phyloP scores from a whole-genome alignment of 331 rosid species.

The Arachis monticola region DNA sequence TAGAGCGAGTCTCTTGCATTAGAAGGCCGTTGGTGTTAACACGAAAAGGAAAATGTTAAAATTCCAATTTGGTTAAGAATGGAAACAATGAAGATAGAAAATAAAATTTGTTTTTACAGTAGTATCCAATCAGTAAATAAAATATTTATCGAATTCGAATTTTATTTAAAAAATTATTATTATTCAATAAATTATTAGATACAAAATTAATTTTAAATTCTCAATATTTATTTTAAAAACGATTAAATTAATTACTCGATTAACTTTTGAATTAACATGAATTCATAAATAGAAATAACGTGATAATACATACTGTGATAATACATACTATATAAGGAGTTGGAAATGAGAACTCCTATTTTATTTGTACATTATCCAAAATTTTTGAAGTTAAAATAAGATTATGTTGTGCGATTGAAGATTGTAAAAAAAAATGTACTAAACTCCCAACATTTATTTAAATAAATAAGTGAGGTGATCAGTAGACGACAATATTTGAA shows the following conservation, averaged over 20 bases:
- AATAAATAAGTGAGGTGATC: background rate
- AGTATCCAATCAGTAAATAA: too few relatives aligned
- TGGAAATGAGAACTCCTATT: background rate
- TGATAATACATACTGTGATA: background rate
- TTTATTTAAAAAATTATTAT: too few relatives aligned
- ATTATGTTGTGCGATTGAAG: slow-evolving; percentile 2
- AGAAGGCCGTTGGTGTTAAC: background rate
- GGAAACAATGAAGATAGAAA: background rate
- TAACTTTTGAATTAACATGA: background rate
- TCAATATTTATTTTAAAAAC: too few relatives aligned
- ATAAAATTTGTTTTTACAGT: too few relatives aligned
- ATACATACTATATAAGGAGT: background rate
- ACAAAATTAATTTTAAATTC: too few relatives aligned
- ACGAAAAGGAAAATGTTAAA: background rate
- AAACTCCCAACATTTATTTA: too few relatives aligned
- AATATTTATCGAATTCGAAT: too few relatives aligned
- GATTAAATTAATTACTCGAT: too few relatives aligned
- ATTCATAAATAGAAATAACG: background rate
- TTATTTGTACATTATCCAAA: background rate
- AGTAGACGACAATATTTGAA: too few relatives aligned
- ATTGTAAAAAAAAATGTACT: too few relatives aligned
- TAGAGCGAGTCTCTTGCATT: background rate
- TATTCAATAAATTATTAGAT: too few relatives aligned
- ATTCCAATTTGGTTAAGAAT: background rate
- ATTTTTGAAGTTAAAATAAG: background rate